phyloP scores from a whole-genome alignment of 495 filamentous ascomycete species.

The Hypoxylon fragiforme region DNA sequence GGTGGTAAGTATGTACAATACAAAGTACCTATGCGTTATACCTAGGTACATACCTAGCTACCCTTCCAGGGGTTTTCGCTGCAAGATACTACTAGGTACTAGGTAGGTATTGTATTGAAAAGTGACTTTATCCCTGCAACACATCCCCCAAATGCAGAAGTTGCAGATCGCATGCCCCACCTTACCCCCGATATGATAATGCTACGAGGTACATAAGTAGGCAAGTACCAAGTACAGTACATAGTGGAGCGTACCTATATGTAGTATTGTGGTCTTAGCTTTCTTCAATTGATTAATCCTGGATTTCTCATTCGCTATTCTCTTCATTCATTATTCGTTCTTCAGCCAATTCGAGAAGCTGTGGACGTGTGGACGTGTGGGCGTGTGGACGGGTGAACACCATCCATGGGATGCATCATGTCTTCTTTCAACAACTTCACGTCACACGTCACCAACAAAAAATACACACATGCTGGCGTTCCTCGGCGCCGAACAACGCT shows the following conservation, averaged over 20 bases:
- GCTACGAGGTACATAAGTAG: no score
- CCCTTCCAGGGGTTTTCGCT: no score
- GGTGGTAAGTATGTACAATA: no score
- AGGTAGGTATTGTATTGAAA: no score
- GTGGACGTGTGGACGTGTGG: no score
- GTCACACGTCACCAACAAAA: conserved; percentile 32
- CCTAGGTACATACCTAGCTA: no score
- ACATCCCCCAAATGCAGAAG: conserved; percentile 32
- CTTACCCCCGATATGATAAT: conserved; percentile 21
- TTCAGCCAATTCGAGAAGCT: conserved; percentile 6
- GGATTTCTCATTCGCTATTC: conserved; percentile 11
- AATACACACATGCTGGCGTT: conserved; percentile 10
- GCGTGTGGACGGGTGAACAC: no score
- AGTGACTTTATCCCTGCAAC: conserved; percentile 26
- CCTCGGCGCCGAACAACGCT: conserved; percentile 19
- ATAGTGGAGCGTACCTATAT: no score
- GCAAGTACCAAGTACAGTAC: no score
- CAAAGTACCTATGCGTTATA: no score
- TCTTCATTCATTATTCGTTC: conserved; percentile 15
- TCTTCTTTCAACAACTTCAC: conserved; percentile 2
- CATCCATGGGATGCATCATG: no score
- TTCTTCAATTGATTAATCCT: background rate
- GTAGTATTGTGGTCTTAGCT: conserved; percentile 12
- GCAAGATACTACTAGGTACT: background rate
- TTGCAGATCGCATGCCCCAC: conserved; percentile 25